Evolutionary conservation across 1,139 yeast species (phyloP).

Genomic region (Saccharomycopsis hybrid): DNA sequence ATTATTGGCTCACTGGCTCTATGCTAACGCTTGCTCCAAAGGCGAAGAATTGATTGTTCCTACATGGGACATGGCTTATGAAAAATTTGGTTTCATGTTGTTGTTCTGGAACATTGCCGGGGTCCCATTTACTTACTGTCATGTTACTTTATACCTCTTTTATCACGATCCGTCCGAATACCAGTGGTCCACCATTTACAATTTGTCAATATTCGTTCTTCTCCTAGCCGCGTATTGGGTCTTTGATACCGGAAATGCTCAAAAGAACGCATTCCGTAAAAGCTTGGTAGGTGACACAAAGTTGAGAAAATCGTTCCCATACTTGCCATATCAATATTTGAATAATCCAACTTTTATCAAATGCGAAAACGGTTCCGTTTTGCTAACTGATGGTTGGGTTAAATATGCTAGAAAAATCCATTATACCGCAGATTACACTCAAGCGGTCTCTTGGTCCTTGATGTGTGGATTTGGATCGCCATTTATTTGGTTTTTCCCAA

Average conservation of each 20-base stretch:
- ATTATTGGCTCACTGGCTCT: conserved; percentile 82
- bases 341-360: conserved; percentile 78
- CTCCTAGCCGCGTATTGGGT: conserved; percentile 75
- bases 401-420: conserved; percentile 87
- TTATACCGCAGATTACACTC: conserved; percentile 90
- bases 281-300: conserved; percentile 71
- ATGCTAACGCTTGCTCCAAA: conserved; percentile 95
- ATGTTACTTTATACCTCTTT: conserved; percentile 75
- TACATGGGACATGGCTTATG: conserved; percentile 99
- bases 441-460: conserved; percentile 86
- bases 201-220: conserved; percentile 46
- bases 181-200: conserved; percentile 58
- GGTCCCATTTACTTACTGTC: conserved; percentile 96
- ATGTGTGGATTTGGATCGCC: conserved; percentile 83
- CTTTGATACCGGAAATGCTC: conserved; percentile 93
- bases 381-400: conserved; percentile 93
- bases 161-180: conserved; percentile 82
- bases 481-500: conserved; percentile 95
- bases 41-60: conserved; percentile 97
- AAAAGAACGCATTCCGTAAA: conserved; percentile 90
- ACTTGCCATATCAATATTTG: conserved; percentile 75
- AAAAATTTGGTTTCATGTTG: conserved; percentile 96
- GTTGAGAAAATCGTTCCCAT: conserved; percentile 86
- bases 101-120: conserved; percentile 99
- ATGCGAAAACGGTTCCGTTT: conserved; percentile 76